Evolutionary conservation across 106 monocot genomes (phyloP).

Genomic region (Iris macrosiphon): DNA sequence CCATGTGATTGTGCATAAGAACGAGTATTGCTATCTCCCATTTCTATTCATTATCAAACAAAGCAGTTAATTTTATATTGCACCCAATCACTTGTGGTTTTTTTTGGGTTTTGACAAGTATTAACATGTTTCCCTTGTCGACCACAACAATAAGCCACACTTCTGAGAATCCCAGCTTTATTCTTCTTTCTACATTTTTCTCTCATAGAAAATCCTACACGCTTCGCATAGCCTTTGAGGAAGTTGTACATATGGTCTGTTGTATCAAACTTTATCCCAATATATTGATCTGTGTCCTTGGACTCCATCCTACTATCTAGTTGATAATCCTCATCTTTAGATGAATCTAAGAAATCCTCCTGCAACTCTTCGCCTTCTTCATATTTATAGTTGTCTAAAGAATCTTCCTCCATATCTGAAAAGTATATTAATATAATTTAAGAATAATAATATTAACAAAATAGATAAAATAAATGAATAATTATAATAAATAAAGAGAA

Average conservation of each 20-base stretch:
- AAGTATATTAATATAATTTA: no score
- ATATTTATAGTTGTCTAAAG: no score
- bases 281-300: neutral
- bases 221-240: neutral
- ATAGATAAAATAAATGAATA: no score
- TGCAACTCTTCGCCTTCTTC: no score
- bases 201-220: neutral
- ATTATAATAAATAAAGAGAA: no score
- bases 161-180: neutral
- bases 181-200: neutral
- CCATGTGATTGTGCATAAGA: neutral
- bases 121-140: neutral
- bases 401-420: no score
- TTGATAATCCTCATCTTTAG: neutral
- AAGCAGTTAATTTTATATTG: neutral
- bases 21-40: neutral
- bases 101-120: neutral
- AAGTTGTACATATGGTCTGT: neutral
- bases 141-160: neutral
- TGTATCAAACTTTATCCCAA: neutral
- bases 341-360: no score
- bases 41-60: neutral
- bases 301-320: neutral
- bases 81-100: no score
- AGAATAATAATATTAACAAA: no score